These are phyloP conservation scores for Colletotrichum liaoningense DNA, from an alignment of 2,329 filamentous ascomycete genomes.

Conservation along the genomic window DNA sequence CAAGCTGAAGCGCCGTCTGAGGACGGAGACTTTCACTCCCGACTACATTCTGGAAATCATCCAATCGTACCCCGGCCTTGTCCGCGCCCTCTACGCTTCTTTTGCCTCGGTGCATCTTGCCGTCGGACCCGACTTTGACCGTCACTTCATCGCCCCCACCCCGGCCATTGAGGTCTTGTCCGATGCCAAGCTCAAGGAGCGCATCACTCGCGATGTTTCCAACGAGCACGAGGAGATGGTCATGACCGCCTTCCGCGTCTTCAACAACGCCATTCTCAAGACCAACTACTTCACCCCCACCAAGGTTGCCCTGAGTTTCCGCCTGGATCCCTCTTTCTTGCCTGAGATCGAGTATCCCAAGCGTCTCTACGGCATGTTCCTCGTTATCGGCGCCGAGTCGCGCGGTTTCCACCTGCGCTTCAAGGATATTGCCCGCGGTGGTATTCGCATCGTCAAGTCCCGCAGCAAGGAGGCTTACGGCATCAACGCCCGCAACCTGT, in stretches of 20 bases:
- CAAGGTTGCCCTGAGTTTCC: constrained; percentile 97
- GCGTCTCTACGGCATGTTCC: constrained; percentile 96
- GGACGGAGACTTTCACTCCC: constrained; percentile 96
- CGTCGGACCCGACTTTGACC: constrained; percentile 62
- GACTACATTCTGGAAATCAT: constrained; percentile 99
- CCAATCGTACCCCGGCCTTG: constrained; percentile 85
- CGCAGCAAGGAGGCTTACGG: constrained; percentile 94
- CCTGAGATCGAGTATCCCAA: constrained; percentile 93
- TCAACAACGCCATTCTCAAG: constrained; percentile 94
- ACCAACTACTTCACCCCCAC: constrained; percentile 98
- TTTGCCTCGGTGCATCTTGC: constrained; percentile 88
- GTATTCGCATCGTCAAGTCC: constrained; percentile 98
- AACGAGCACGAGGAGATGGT: constrained; percentile 99
- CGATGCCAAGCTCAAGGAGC: constrained; percentile 77
- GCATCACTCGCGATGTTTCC: constrained; percentile 81
- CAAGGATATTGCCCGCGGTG: constrained; percentile 94
- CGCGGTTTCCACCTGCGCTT: constrained; percentile 98
- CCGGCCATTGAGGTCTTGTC: constrained; percentile 77
- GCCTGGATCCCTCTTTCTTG: constrained; percentile 88
- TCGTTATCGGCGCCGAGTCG: constrained; percentile 96
- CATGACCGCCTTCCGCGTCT: constrained; percentile 95
- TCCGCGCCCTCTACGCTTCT: constrained; percentile 88
- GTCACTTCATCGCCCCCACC: constrained; percentile 64
- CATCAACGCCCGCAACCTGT: constrained; percentile 95
- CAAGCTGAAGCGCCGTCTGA: constrained; percentile 94